Evolutionary conservation across 2,329 filamentous ascomycete genomes (phyloP), one percentile per base, ranked within the genome.

Genomic region (Hypoxylon sp.): DNA sequence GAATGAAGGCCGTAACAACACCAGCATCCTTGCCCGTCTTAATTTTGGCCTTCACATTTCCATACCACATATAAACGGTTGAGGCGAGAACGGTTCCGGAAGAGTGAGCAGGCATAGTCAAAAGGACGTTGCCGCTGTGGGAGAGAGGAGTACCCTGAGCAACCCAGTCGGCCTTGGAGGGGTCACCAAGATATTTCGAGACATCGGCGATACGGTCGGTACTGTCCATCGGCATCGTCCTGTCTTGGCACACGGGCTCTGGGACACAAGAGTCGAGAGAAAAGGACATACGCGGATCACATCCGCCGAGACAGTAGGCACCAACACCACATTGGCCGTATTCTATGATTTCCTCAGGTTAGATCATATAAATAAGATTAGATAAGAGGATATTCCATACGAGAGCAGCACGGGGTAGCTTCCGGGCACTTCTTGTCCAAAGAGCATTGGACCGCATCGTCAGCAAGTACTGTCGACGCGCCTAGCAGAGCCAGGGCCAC

Each of bases 1-100:
- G 85, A 79, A 99, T 99, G 79, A 99, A 99, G 31, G 94, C 95
- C 1, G 94, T 97, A n/a, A 99, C 92, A 21, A 99, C 96, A 85
- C 96, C 96, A 50, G 85, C 83, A 64, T 94, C 94, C 76, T 92
- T 90, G 71, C 91, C 92, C 0, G 94, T 95, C 85, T 93, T 96
- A 80, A 98, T 85, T 62, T 84, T 92, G 60, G 93, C 93, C 79
- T 91, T 92, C 75, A 97, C 91, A 80, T 92, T 97, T 77, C 96
- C 96, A 80, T 98, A 99, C 96, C 96, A 98, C 82, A 99, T 91
- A 82, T 98, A 98, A 72, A 89, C 86, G 64, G 93, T 95, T 6
- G 88, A 86, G 71, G 94, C 92, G 61, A 99, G 82, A 50, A 99
- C 88, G 8, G 96, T 98, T 61, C 96, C 96, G 44, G 93, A 92